Conservation (phyloP, 306 rosid species). For the Cucurbita argyrosperma region DNA sequence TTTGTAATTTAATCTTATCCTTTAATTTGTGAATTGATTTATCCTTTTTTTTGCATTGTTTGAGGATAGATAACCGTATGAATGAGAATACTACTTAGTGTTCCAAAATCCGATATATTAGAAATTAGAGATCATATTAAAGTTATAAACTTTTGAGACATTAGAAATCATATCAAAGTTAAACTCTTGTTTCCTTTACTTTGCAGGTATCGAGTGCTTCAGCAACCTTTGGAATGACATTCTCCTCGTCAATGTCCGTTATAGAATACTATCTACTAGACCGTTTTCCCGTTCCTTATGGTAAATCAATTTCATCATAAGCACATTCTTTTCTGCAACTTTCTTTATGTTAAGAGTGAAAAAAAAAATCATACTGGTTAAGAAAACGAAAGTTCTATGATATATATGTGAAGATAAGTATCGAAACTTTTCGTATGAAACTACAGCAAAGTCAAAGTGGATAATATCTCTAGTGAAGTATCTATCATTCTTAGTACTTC, state of each 20-base stretch:
- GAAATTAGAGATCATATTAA: neutral
- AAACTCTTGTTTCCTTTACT: neutral
- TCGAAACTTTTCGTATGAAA: no score
- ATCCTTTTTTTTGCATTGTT: neutral
- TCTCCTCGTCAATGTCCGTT: slow-evolving; percentile 98
- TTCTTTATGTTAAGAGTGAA: neutral
- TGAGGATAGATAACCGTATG: neutral
- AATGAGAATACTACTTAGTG: neutral
- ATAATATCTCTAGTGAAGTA: no score
- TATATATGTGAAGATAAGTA: no score
- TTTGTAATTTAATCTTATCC: no score
- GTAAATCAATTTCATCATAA: slow-evolving; percentile 10
- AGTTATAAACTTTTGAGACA: neutral
- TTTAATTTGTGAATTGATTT: no score
- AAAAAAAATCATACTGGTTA: no score
- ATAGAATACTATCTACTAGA: slow-evolving; percentile 72
- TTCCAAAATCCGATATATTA: neutral
- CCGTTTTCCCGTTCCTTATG: slow-evolving; percentile 88
- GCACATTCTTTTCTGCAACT: neutral
- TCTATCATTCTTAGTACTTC: no score
- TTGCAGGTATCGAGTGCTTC: slow-evolving; percentile 90
- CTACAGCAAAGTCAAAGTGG: no score
- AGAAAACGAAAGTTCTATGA: no score
- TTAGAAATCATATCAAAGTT: neutral
- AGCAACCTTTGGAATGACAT: slow-evolving; percentile 90